Base-by-base conservation (phyloP, 441 rosid genomes). In the Gossypium schwendimanii region DNA sequence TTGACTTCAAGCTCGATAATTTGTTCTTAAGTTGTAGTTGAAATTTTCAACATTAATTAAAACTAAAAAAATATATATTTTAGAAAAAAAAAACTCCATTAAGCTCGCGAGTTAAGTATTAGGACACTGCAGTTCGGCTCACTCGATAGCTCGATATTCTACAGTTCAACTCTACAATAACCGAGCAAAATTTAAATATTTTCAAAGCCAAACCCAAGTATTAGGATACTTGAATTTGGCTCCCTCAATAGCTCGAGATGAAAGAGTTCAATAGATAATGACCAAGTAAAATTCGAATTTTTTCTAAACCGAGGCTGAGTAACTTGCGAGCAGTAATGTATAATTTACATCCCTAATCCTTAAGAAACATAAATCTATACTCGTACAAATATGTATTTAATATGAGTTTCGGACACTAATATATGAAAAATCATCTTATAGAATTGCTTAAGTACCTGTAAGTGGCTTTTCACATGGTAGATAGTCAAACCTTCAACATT, bases 391-490 rank as follows among this genome's bases (percentile, higher is more conserved):
- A 53, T 53, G 9, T 53, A 54, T 54, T 20, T 11, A 54, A 54
- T 20, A 54, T 9, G 26, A 54, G 59, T 20, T 54, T 54, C 24
- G 21, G 12, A 50, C 18, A 20, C 59, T 20, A 18, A 54, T 54
- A 20, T 54, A 18, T 20, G 26, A 54, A 54, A 54, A 54, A 47
- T 74, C 58, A 26, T 55, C 49, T 77, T 9, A 41, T 12, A 75
- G 64, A 63, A 70, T 50, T 70, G 31, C 44, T 78, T 11, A 15
- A 24, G 67, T 79, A 89, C 97, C 98, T 91, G 98, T 70, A 93
- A 81, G 81, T 93, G 98, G 88, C 98, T 91, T 80, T 93, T 93
- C 24, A 93, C 97, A 72, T 93, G 96, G 77, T 93, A 91, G 65
- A 91, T 93, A 21, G 97, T 93, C 87, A 93, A 82, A 73, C 95